Percentiles rank a stretch among this genome's conserved stretches.
phyloP scores from a whole-genome alignment of 2,329 filamentous ascomycete species.

The Apiospora hydei region DNA sequence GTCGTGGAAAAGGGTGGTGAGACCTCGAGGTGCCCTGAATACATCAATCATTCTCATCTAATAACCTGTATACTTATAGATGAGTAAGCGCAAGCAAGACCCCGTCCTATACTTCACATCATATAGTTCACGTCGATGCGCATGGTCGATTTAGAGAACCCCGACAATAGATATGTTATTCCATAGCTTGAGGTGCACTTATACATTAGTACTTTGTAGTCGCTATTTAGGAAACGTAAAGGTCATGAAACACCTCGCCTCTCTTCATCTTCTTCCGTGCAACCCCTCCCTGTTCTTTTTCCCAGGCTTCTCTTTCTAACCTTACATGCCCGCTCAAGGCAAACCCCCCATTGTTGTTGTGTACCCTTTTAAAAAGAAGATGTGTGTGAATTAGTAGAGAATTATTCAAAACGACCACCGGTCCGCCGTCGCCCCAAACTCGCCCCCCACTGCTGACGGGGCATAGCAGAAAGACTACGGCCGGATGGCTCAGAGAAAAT shows the following conservation, averaged over 20 bases:
- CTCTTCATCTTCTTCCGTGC: conserved; percentile 33
- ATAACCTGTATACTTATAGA: not conserved
- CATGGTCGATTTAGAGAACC: not conserved
- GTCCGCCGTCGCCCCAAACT: not conserved
- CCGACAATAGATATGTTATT: not conserved
- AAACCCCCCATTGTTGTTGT: conserved; percentile 24
- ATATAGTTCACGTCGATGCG: not conserved
- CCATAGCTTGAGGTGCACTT: conserved; percentile 26
- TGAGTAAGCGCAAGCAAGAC: not conserved
- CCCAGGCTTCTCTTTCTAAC: conserved; percentile 13
- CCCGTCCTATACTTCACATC: not conserved
- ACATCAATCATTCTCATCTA: not conserved
- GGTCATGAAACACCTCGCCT: conserved; percentile 32
- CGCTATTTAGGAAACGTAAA: conserved; percentile 39
- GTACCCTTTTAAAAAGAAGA: conserved; percentile 16
- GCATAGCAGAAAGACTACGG: conserved; percentile 1
- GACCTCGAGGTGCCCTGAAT: not conserved
- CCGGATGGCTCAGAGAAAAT: conserved; percentile 13
- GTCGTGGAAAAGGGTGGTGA: not conserved
- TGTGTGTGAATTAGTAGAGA: conserved; percentile 25
- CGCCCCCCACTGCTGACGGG: not conserved
- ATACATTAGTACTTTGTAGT: conserved; percentile 40
- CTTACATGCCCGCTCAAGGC: conserved; percentile 14
- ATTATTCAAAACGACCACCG: conserved; percentile 25
- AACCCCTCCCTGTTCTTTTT: conserved; percentile 31